Conservation (phyloP, 345 rosid species). For the Hirschfeldia incana region DNA sequence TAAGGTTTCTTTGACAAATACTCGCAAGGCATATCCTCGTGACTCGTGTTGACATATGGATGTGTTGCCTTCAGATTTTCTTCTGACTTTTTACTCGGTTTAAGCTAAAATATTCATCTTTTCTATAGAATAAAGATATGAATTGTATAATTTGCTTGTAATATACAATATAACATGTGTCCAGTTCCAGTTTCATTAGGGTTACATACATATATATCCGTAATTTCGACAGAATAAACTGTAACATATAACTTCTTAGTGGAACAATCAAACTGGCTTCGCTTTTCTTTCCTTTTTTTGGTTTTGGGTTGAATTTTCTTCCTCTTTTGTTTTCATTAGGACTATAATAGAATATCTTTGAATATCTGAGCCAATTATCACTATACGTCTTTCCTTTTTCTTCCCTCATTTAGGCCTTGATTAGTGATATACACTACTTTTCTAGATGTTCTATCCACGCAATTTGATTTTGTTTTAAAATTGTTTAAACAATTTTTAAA, state of each 20-base stretch:
- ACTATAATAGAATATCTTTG: conserved; percentile 24
- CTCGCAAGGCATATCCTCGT: not conserved
- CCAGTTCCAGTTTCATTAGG: not conserved
- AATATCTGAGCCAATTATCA: conserved; percentile 18
- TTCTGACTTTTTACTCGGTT: not conserved
- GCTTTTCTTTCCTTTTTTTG: not conserved
- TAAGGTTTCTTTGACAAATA: conserved; percentile 25
- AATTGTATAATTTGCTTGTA: not conserved
- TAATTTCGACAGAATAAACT: not conserved
- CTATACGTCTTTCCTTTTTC: conserved; percentile 16
- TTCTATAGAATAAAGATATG: not conserved
- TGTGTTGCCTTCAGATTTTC: not conserved
- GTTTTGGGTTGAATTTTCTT: conserved; percentile 2
- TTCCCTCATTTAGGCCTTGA: conserved; percentile 38
- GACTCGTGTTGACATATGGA: not conserved
- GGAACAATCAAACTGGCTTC: conserved; percentile 21
- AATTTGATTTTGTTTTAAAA: not conserved
- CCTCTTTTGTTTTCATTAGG: conserved; percentile 13
- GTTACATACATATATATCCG: not conserved
- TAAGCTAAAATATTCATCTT: not conserved
- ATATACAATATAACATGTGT: not conserved
- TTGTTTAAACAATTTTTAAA: not conserved
- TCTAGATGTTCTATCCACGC: not conserved
- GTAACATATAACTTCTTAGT: conserved; percentile 2
- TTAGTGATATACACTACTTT: conserved; percentile 21